Evolutionary conservation across 2,329 filamentous ascomycete species (phyloP).

Genomic region (Fonsecaea multimorphosa): DNA sequence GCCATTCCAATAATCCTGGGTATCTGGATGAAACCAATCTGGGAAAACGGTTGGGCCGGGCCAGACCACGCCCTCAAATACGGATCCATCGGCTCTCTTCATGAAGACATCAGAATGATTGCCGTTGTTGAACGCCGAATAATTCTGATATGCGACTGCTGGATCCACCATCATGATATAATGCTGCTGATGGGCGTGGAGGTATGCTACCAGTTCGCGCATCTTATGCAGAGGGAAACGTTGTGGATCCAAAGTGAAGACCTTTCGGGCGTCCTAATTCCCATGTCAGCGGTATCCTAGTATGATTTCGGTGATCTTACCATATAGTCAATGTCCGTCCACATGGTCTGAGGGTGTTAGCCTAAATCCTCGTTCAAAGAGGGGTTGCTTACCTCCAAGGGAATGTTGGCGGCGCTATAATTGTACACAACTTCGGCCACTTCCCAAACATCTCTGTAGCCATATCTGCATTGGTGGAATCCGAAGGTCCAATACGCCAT

Average conservation of each 20-base stretch:
- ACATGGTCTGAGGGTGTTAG: constrained; percentile 45
- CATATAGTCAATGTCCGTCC: constrained; percentile 45
- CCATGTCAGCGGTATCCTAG: constrained; percentile 14
- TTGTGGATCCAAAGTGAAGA: constrained; percentile 48
- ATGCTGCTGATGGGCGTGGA: constrained; percentile 71
- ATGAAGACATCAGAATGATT: constrained; percentile 56
- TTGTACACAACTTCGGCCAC: constrained; percentile 54
- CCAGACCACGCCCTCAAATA: constrained; percentile 53
- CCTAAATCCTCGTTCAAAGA: neutral
- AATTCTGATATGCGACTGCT: constrained; percentile 55
- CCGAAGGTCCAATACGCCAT: constrained; percentile 70
- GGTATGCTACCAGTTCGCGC: constrained; percentile 68
- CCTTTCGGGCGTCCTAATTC: constrained; percentile 31
- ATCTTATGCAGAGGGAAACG: constrained; percentile 55
- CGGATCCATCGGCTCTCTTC: constrained; percentile 41
- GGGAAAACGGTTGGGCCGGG: constrained; percentile 65
- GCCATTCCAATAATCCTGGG: constrained; percentile 71
- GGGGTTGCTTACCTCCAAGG: constrained; percentile 39
- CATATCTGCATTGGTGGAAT: constrained; percentile 68
- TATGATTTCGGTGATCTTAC: constrained; percentile 14
- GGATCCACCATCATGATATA: constrained; percentile 80
- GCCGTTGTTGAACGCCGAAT: constrained; percentile 66
- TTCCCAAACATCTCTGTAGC: constrained; percentile 60
- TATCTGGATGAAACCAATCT: constrained; percentile 75
- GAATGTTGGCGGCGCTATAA: constrained; percentile 51